phyloP scores from a whole-genome alignment of 257 asterid species.

The Solanum bulbocastanum region DNA sequence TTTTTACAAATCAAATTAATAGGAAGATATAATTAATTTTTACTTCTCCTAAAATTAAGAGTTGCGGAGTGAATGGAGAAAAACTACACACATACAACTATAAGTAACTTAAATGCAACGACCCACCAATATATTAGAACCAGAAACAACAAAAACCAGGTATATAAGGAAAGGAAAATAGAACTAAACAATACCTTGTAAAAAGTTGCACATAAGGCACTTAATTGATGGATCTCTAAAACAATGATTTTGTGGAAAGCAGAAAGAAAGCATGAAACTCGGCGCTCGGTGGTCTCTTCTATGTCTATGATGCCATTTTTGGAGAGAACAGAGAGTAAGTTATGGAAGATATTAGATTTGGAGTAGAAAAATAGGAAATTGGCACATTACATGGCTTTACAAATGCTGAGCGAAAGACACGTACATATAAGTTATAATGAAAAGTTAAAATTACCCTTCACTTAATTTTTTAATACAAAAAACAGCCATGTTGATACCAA shows the following conservation, averaged over 20 bases:
- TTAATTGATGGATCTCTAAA: not conserved
- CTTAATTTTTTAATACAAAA: not conserved
- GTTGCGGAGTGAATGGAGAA: not conserved
- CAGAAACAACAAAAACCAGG: not conserved
- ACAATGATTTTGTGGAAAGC: not conserved
- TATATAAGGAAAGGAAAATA: not conserved
- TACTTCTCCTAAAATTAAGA: not conserved
- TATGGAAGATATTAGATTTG: not conserved
- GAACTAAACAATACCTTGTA: not conserved
- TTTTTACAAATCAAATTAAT: too few relatives aligned
- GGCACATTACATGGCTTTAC: not conserved
- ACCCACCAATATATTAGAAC: not conserved
- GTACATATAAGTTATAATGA: not conserved
- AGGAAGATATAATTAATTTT: not conserved
- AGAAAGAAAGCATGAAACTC: not conserved
- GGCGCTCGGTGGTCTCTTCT: not conserved
- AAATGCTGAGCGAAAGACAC: not conserved
- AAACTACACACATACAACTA: not conserved
- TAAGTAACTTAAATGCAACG: not conserved
- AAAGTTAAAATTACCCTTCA: not conserved
- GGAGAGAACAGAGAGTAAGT: not conserved
- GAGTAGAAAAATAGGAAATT: not conserved
- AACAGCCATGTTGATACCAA: not conserved
- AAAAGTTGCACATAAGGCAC: not conserved
- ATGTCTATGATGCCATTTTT: not conserved